Evolutionary conservation across 2,329 filamentous ascomycete genomes (phyloP).

Genomic region (Pseudogymnoascus sp.): DNA sequence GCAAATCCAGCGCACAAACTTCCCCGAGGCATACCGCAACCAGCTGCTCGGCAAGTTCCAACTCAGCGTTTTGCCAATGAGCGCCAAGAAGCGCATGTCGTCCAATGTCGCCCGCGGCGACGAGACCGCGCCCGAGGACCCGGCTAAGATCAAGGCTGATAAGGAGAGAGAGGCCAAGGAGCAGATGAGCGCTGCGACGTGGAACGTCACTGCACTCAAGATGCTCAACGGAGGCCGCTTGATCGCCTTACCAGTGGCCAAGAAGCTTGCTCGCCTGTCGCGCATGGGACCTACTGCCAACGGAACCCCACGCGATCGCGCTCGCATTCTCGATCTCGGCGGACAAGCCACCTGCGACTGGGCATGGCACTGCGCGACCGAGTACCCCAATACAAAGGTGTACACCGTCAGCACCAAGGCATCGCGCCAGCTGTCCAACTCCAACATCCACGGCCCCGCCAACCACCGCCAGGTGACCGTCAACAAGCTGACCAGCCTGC

Average conservation of each 20-base stretch:
- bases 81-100: slow-evolving; percentile 63
- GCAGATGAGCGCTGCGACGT: slow-evolving; percentile 57
- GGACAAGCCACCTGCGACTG: slow-evolving; percentile 83
- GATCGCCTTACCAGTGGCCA: slow-evolving; percentile 56
- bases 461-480: slow-evolving; percentile 85
- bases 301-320: slow-evolving; percentile 43
- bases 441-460: slow-evolving; percentile 69
- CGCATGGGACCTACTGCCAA: slow-evolving; percentile 39
- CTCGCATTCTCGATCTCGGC: slow-evolving; percentile 76
- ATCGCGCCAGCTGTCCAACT: slow-evolving; percentile 62
- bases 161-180: slow-evolving; percentile 74
- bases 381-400: slow-evolving; percentile 77
- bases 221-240: slow-evolving; percentile 58
- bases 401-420: slow-evolving; percentile 79
- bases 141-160: slow-evolving; percentile 58
- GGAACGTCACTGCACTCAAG: slow-evolving; percentile 56
- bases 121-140: slow-evolving; percentile 55
- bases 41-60: slow-evolving; percentile 82
- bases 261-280: slow-evolving; percentile 51
- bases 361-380: slow-evolving; percentile 87
- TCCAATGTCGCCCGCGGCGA: slow-evolving; percentile 69
- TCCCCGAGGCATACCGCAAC: slow-evolving; percentile 65
- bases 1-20: slow-evolving; percentile 72
- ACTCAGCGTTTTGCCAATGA: slow-evolving; percentile 61
- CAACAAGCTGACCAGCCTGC: slow-evolving; percentile 68